Evolutionary conservation across 2,329 filamentous ascomycete species (phyloP).

Genomic region (Tympanopsis confertula): DNA sequence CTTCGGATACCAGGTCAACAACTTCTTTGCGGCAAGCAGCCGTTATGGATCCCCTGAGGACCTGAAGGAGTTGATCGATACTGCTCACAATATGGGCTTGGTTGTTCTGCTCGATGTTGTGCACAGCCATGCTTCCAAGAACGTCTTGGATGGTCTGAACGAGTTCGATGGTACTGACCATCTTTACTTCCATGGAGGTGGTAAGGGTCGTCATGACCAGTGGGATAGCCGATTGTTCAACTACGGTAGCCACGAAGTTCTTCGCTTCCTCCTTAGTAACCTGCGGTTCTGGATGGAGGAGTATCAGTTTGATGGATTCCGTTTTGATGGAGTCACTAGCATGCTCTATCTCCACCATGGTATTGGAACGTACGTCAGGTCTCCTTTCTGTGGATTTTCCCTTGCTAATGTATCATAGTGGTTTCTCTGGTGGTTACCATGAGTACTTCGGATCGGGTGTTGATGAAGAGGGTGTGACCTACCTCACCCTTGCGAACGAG

Average conservation of each 20-base stretch:
- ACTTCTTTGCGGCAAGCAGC: constrained; percentile 95
- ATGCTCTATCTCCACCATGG: constrained; percentile 96
- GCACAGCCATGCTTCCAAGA: constrained; percentile 96
- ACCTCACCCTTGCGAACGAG: constrained; percentile 93
- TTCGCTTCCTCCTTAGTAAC: constrained; percentile 93
- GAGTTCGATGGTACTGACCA: constrained; percentile 92
- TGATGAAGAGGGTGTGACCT: constrained; percentile 90
- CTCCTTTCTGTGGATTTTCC: constrained; percentile 11
- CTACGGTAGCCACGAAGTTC: constrained; percentile 85
- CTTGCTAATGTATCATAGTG: constrained; percentile 34
- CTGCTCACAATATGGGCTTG: constrained; percentile 81
- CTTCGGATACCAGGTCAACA: constrained; percentile 98
- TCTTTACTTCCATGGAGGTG: constrained; percentile 85
- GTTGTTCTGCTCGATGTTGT: constrained; percentile 90
- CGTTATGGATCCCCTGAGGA: constrained; percentile 90
- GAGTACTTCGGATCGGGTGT: constrained; percentile 88
- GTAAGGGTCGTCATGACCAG: constrained; percentile 74
- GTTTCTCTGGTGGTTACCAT: constrained; percentile 94
- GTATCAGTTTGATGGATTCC: constrained; percentile 91
- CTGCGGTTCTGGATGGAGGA: constrained; percentile 98
- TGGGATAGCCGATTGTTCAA: constrained; percentile 98
- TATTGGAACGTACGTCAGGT: constrained; percentile 71
- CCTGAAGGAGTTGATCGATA: constrained; percentile 91
- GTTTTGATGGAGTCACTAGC: constrained; percentile 95
- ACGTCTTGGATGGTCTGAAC: constrained; percentile 87